Conservation (phyloP, 148 eudicot genomes). For the Drosera capensis region DNA sequence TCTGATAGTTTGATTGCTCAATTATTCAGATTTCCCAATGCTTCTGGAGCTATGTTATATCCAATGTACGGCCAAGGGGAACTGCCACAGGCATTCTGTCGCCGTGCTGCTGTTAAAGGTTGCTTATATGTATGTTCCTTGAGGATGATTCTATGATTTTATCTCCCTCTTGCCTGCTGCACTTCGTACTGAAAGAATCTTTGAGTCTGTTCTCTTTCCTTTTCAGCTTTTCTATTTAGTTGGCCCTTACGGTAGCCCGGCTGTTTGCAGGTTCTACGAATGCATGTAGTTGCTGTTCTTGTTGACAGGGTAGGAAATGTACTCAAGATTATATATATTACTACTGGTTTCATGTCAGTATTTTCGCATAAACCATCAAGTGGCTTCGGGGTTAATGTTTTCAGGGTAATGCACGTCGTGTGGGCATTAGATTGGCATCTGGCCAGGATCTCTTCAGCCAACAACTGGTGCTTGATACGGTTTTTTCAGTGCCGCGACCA, state of each 20-base stretch:
- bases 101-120: constrained; percentile 99
- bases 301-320: constrained; percentile 40
- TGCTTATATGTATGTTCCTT: constrained; percentile 64
- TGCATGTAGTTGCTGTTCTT: constrained; percentile 51
- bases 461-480: constrained; percentile 57
- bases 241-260: background rate
- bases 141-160: background rate
- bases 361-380: background rate
- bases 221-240: background rate
- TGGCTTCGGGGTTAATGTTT: background rate
- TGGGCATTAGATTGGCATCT: constrained; percentile 59
- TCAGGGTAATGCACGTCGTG: constrained; percentile 51
- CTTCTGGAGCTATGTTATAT: constrained; percentile 73
- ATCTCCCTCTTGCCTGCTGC: background rate
- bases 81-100: constrained; percentile 84
- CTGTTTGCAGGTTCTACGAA: constrained; percentile 53
- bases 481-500: constrained; percentile 22
- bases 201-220: background rate
- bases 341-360: background rate
- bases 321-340: no score
- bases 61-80: constrained; percentile 96
- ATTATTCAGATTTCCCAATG: constrained; percentile 59
- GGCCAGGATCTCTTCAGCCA: constrained; percentile 84
- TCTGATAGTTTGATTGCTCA: background rate
- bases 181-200: background rate